Conservation (phyloP, 73 alveolate genomes). For the Symbiodinium pilosum region DNA sequence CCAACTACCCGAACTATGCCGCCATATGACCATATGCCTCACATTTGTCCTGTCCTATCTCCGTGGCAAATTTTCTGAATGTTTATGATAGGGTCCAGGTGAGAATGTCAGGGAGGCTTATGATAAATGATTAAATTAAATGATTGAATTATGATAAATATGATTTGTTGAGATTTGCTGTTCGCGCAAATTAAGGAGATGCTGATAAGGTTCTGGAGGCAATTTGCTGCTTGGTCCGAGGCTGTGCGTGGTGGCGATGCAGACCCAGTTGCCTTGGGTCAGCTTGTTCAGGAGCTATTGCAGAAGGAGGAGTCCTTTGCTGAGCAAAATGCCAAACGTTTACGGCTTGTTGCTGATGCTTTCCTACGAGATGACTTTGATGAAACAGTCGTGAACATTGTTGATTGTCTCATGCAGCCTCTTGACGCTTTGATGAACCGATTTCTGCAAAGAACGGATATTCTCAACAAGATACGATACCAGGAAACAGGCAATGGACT, state of each 20-base stretch:
- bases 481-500: background rate
- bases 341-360: too few relatives aligned
- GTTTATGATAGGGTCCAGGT: too few relatives aligned
- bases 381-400: background rate
- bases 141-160: too few relatives aligned
- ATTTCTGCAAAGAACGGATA: background rate
- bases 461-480: background rate
- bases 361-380: background rate
- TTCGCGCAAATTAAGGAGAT: constrained; percentile 1
- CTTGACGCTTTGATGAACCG: background rate
- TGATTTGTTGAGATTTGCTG: background rate
- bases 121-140: too few relatives aligned
- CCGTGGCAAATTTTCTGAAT: too few relatives aligned
- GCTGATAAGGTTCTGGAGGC: background rate
- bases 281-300: background rate
- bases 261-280: background rate
- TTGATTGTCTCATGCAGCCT: background rate
- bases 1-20: too few relatives aligned
- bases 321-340: constrained; percentile 21
- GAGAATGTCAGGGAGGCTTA: too few relatives aligned
- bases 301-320: background rate
- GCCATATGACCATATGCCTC: too few relatives aligned
- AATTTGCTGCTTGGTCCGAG: background rate
- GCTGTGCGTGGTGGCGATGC: background rate
- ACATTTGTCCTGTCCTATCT: too few relatives aligned